These are phyloP conservation scores for Sanghuangporus baumii DNA, from an alignment of 1,284 basidiomycete species.

Conservation along the genomic window DNA sequence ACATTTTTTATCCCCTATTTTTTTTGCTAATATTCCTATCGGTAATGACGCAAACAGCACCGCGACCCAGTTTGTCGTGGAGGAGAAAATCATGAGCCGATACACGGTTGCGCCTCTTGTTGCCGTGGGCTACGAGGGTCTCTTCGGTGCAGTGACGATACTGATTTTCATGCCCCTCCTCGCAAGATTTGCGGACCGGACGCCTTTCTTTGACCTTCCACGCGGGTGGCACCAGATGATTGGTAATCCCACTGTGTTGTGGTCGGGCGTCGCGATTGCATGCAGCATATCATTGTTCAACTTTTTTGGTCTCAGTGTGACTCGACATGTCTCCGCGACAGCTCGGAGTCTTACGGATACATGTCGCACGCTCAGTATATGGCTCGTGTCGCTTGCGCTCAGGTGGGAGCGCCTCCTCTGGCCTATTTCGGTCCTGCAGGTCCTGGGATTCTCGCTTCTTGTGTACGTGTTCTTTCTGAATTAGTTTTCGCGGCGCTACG, in stretches of 20 bases:
- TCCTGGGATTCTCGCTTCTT: constrained; percentile 84
- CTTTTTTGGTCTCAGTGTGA: constrained; percentile 92
- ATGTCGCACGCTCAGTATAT: constrained; percentile 91
- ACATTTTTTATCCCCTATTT: background rate
- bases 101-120: constrained; percentile 90
- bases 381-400: constrained; percentile 78
- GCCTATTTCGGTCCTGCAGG: constrained; percentile 82
- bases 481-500: background rate
- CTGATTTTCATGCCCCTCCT: constrained; percentile 71
- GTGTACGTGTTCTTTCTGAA: constrained; percentile 55
- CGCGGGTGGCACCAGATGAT: constrained; percentile 91
- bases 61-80: constrained; percentile 90
- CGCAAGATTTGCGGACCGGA: constrained; percentile 49
- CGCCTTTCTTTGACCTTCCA: constrained; percentile 88
- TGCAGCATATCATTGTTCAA: constrained; percentile 92
- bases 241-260: constrained; percentile 71
- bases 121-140: constrained; percentile 92
- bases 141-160: constrained; percentile 84
- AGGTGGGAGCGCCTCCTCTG: constrained; percentile 91
- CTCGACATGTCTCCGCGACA: constrained; percentile 84
- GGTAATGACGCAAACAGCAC: constrained; percentile 43
- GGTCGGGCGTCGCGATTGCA: constrained; percentile 75
- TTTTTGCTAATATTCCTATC: constrained; percentile 17
- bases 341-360: constrained; percentile 91
- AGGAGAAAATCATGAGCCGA: constrained; percentile 88